Base-by-base conservation (phyloP, 805 yeast genomes). In the Candida pseudoglaebosa region DNA sequence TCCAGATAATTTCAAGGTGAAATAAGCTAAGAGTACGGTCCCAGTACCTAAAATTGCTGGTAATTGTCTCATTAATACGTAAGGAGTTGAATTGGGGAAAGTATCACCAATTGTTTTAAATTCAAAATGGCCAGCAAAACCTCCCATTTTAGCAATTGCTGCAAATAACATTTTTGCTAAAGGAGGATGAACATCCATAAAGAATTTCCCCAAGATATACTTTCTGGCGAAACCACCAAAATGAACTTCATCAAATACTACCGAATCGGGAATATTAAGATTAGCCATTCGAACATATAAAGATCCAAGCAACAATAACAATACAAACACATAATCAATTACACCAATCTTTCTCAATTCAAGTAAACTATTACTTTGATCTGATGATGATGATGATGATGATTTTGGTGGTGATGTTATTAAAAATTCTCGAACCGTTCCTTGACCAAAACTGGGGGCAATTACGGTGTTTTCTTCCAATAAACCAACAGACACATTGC, bases 161-260 rank as follows among this genome's bases (percentile, higher is more conserved):
- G 90, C 93, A 61, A 73, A 84, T 34, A 85, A 59, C 80, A 85
- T 74, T 54, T 83, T 80, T 28, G 85, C 84, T 48, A 85, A 68
- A 4, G 95, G 95, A 6, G 95, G 95, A 54, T 84, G 85, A 32
- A 78, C 82, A 57, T 82, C 90, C 75, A 83, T 71, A 60, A 83
- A 84, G 54, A 70, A 83, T 13, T 61, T 60, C 14, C 87, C 85
- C 38, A 65, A 60, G 38, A 80, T 72, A 65, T 89, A 93, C 61
- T 85, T 80, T 42, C 82, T 74, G 22, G 96, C 95, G 65, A 91
- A 93, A n/a, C 95, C 95, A 40, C 99, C 99, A 53, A 93, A 93
- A 62, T 86, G 95, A 29, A 85, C 93, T 61, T 91, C 99, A 60
- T 89, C 96, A 48, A 86, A 86, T 9, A 91, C 95, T 26, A 89